A percentile compares a stretch with the other conserved stretches of the same genome.
These are phyloP conservation scores for Phytophthora niederhauseri DNA, from an alignment of 352 stramenopile genomes.

Conservation along the genomic window DNA sequence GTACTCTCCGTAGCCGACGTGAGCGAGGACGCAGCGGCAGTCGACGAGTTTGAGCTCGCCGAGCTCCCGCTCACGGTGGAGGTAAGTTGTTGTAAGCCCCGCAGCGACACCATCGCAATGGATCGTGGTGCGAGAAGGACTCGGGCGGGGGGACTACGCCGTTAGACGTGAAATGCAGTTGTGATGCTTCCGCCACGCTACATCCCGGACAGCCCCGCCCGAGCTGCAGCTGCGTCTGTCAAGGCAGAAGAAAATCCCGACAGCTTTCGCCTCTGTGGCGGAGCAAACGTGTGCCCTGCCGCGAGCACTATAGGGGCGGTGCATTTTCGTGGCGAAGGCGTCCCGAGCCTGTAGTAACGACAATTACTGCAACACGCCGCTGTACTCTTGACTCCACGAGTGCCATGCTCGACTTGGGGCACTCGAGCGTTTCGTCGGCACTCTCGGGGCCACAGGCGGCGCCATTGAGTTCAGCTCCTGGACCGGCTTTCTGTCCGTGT, in stretches of 20 bases:
- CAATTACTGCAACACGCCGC: slow-evolving; percentile 34
- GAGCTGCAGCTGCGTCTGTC: slow-evolving; percentile 19
- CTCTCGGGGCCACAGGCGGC: slow-evolving; percentile 10
- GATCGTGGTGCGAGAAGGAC: slow-evolving; percentile 18
- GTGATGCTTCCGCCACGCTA: slow-evolving; percentile 20
- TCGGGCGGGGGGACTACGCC: slow-evolving; percentile 32
- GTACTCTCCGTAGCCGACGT: slow-evolving; percentile 15
- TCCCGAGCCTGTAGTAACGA: slow-evolving; percentile 30
- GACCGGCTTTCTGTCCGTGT: slow-evolving; percentile 19
- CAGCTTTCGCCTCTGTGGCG: slow-evolving; percentile 25
- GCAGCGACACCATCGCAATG: slow-evolving; percentile 30
- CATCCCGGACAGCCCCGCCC: slow-evolving; percentile 8
- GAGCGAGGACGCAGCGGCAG: neutral
- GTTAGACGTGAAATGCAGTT: slow-evolving; percentile 54
- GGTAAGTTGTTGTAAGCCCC: slow-evolving; percentile 27
- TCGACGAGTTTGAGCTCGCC: neutral
- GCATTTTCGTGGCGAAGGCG: slow-evolving; percentile 29
- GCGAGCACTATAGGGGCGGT: slow-evolving; percentile 31
- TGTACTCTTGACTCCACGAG: slow-evolving; percentile 32
- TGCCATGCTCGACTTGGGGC: slow-evolving; percentile 28
- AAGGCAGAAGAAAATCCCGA: slow-evolving; percentile 26
- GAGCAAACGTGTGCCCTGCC: slow-evolving; percentile 4
- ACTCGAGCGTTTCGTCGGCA: slow-evolving; percentile 17
- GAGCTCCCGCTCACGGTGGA: slow-evolving; percentile 9
- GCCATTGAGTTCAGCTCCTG: slow-evolving; percentile 23